These are phyloP conservation scores for Nymphaea colorata DNA, from an alignment of 164 flowering plant species.

Conservation along the genomic window DNA sequence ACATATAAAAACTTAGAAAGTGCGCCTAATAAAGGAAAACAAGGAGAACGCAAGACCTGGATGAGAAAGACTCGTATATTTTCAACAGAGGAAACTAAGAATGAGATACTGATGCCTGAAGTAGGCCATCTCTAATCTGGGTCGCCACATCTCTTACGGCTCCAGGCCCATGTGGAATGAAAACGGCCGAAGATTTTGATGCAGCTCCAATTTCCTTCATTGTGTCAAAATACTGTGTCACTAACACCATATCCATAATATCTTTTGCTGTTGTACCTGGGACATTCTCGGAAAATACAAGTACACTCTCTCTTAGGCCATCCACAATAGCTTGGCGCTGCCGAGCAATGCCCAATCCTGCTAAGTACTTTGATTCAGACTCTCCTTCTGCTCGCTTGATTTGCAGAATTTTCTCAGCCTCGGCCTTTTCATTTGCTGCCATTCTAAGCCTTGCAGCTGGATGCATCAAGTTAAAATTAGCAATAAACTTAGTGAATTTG, in stretches of 20 bases:
- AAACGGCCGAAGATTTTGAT: constrained; percentile 66
- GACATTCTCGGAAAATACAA: constrained; percentile 62
- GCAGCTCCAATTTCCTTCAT: constrained; percentile 83
- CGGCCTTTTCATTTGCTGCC: constrained; percentile 49
- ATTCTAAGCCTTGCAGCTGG: constrained; percentile 64
- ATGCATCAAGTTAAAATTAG: background rate
- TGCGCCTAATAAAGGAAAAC: too few relatives aligned
- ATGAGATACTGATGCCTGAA: constrained; percentile 27
- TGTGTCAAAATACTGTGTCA: constrained; percentile 80
- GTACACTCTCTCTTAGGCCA: constrained; percentile 78
- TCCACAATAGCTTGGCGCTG: constrained; percentile 82
- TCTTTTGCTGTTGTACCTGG: constrained; percentile 78
- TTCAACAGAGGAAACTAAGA: background rate
- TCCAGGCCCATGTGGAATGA: constrained; percentile 88
- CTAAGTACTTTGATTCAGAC: constrained; percentile 44
- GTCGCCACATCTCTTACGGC: constrained; percentile 64
- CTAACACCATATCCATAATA: constrained; percentile 79
- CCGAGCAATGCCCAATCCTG: constrained; percentile 47
- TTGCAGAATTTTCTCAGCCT: constrained; percentile 48
- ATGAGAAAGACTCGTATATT: too few relatives aligned
- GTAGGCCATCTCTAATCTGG: constrained; percentile 65
- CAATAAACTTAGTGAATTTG: too few relatives aligned
- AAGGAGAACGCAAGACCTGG: too few relatives aligned
- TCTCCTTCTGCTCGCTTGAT: constrained; percentile 53
- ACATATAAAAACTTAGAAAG: too few relatives aligned